These are phyloP conservation scores for Zygoascus sp. DNA, from an alignment of 1,139 yeast species.

Conservation along the genomic window DNA sequence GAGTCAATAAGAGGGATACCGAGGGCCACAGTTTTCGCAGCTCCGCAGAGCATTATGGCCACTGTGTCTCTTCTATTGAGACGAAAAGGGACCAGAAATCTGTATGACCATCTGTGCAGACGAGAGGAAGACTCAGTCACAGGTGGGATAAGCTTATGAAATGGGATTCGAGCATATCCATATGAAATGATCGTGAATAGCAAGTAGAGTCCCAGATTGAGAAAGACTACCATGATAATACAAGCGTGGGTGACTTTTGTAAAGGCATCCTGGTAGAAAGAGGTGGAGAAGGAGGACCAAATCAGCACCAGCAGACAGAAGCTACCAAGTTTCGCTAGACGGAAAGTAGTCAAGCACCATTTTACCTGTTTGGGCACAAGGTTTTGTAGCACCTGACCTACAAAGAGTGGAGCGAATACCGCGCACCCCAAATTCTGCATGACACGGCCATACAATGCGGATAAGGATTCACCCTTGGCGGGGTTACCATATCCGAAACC, in stretches of 20 bases:
- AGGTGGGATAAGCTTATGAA: slow-evolving; percentile 25
- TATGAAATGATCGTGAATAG: slow-evolving; percentile 65
- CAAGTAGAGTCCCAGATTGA: slow-evolving; percentile 72
- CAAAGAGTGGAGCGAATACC: slow-evolving; percentile 77
- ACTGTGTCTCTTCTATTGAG: slow-evolving; percentile 69
- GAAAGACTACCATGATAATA: slow-evolving; percentile 70
- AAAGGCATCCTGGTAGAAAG: slow-evolving; percentile 78
- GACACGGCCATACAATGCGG: slow-evolving; percentile 61
- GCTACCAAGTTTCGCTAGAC: slow-evolving; percentile 67
- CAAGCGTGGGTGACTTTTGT: slow-evolving; percentile 63
- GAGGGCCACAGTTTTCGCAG: slow-evolving; percentile 88
- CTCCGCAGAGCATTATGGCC: slow-evolving; percentile 79
- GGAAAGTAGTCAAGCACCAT: slow-evolving; percentile 55
- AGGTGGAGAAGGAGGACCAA: slow-evolving; percentile 85
- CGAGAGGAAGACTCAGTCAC: slow-evolving; percentile 46
- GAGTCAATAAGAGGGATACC: slow-evolving; percentile 79
- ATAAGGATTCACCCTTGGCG: slow-evolving; percentile 50
- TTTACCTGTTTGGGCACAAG: slow-evolving; percentile 59
- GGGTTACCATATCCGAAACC: slow-evolving; percentile 83
- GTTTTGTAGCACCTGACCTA: slow-evolving; percentile 81
- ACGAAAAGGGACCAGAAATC: slow-evolving; percentile 50
- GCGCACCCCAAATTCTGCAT: slow-evolving; percentile 84
- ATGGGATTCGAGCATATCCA: slow-evolving; percentile 54
- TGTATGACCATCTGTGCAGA: slow-evolving; percentile 39
- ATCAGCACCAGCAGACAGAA: slow-evolving; percentile 73